Evolutionary conservation across 345 rosid species (phyloP).

Genomic region (Lumnitzera littorea): DNA sequence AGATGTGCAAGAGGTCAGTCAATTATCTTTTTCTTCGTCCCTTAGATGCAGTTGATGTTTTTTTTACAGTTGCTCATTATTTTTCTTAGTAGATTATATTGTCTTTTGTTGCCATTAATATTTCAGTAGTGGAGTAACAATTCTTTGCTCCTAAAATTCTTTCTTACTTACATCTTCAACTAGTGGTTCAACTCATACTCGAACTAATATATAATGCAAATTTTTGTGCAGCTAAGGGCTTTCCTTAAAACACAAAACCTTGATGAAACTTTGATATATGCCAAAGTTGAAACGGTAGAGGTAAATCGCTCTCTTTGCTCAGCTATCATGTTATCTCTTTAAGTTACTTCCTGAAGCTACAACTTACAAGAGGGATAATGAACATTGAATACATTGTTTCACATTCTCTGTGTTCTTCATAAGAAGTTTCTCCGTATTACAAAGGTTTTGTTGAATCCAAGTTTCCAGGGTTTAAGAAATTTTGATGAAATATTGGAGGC

Average conservation of each 20-base stretch:
- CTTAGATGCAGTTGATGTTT: neutral
- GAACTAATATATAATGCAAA: neutral
- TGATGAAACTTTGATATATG: conserved; percentile 22
- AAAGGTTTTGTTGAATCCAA: neutral
- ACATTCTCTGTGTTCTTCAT: too few relatives aligned
- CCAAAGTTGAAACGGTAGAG: conserved; percentile 31
- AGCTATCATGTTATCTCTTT: too few relatives aligned
- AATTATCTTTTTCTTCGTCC: neutral
- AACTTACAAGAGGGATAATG: too few relatives aligned
- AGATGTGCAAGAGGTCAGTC: conserved; percentile 24
- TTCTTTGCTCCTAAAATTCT: too few relatives aligned
- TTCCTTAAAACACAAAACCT: conserved; percentile 19
- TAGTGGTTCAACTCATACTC: too few relatives aligned
- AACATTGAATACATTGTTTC: too few relatives aligned
- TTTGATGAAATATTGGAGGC: conserved; percentile 27
- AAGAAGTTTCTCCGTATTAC: neutral
- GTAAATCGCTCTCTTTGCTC: neutral
- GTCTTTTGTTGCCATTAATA: too few relatives aligned
- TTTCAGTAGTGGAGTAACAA: too few relatives aligned
- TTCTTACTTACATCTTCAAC: too few relatives aligned
- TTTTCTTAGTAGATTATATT: neutral
- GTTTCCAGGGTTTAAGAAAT: conserved; percentile 22
- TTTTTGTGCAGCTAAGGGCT: conserved; percentile 22
- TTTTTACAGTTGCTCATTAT: neutral
- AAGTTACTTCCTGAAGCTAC: too few relatives aligned